Percentiles rank a stretch among this genome's conserved stretches.
phyloP scores from a whole-genome alignment of 1,284 basidiomycete species.

The Binderoboletus segoi region DNA sequence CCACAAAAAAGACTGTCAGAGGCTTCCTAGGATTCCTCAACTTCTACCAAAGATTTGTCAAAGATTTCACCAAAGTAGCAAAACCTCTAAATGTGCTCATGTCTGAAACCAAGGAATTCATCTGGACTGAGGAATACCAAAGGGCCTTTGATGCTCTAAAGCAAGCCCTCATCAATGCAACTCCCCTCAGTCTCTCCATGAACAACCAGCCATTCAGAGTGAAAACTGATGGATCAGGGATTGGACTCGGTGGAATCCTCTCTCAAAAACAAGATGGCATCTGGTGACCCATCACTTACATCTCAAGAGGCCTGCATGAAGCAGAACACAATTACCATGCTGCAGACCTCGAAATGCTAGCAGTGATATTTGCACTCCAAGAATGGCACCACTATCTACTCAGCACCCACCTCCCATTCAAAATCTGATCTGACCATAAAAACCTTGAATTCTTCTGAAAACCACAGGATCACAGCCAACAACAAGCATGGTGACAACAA shows the following conservation, averaged over 20 bases:
- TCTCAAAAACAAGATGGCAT: neutral
- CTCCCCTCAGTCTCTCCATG: rapidly evolving
- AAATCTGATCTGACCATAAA: neutral
- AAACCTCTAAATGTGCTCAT: neutral
- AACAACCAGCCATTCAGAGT: neutral
- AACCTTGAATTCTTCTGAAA: neutral
- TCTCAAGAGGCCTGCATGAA: neutral
- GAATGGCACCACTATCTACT: neutral
- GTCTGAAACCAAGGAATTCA: neutral
- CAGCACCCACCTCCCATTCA: neutral
- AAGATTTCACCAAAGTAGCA: neutral
- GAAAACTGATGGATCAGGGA: neutral
- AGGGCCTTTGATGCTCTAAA: neutral
- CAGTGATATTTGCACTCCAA: too few relatives aligned
- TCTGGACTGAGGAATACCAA: neutral
- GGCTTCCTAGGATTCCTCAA: neutral
- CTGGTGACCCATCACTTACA: neutral
- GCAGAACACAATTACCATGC: neutral
- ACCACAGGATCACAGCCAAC: neutral
- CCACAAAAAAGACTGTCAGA: neutral
- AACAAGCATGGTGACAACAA: too few relatives aligned
- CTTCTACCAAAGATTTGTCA: neutral
- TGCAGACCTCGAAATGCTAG: neutral
- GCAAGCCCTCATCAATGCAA: neutral
- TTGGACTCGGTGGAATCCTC: neutral